Conservation (phyloP, 805 yeast species). For the Pichia nakasei region DNA sequence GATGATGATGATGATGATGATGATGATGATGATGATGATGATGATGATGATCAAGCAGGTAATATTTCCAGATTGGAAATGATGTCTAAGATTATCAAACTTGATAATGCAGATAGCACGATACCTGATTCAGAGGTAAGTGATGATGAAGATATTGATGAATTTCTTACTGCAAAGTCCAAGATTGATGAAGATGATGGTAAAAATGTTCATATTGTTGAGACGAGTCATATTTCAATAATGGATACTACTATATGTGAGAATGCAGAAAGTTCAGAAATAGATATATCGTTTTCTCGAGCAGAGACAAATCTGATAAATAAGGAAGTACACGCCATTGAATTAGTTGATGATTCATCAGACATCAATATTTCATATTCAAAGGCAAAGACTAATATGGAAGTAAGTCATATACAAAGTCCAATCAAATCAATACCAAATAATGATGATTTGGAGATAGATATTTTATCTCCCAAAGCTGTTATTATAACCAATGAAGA, state of each 20-base stretch:
- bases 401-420: too few relatives aligned
- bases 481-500: too few relatives aligned
- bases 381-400: too few relatives aligned
- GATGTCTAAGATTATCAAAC: not conserved
- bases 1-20: not conserved
- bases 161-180: not conserved
- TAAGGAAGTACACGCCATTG: too few relatives aligned
- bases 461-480: too few relatives aligned
- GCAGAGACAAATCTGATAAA: not conserved
- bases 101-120: not conserved
- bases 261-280: not conserved
- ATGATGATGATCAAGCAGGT: not conserved
- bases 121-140: not conserved
- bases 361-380: too few relatives aligned
- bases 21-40: not conserved
- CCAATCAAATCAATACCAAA: too few relatives aligned
- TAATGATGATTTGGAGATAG: too few relatives aligned
- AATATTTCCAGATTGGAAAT: not conserved
- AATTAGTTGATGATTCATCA: too few relatives aligned
- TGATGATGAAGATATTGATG: not conserved
- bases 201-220: not conserved
- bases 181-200: not conserved
- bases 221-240: not conserved
- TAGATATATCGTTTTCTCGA: not conserved
- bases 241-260: not conserved